phyloP scores from a whole-genome alignment of 2,329 filamentous ascomycete genomes.

The Colletotrichum simmondsii region DNA sequence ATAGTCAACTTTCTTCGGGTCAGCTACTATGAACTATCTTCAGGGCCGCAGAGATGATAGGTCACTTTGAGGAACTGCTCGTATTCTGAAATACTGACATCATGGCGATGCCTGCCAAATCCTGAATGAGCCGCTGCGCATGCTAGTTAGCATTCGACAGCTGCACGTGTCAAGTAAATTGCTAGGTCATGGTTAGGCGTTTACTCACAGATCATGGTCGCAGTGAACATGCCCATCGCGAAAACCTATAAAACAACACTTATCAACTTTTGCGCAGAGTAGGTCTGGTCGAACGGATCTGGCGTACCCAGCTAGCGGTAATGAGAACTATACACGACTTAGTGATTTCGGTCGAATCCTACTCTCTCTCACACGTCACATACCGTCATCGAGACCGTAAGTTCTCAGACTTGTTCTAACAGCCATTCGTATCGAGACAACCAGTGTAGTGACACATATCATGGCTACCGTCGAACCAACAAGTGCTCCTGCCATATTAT shows the following conservation, averaged over 20 bases:
- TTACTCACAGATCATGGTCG: conserved; percentile 2
- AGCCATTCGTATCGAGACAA: conserved; percentile 7
- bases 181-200: background rate
- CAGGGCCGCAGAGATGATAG: background rate
- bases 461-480: conserved; percentile 17
- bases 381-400: conserved; percentile 19
- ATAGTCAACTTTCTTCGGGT: conserved; percentile 21
- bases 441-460: conserved; percentile 28
- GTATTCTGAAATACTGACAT: background rate
- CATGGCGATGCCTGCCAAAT: conserved; percentile 4
- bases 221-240: conserved; percentile 8
- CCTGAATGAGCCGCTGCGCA: conserved; percentile 3
- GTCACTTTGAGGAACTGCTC: conserved; percentile 10
- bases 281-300: background rate
- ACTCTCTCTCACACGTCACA: background rate
- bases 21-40: background rate
- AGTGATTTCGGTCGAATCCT: background rate
- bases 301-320: conserved; percentile 9
- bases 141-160: too few species aligned
- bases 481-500: background rate
- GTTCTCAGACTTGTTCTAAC: conserved; percentile 3
- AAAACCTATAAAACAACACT: background rate
- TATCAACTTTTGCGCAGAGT: background rate
- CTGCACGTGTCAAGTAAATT: too few species aligned
- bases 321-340: background rate